A percentile compares a stretch with the other conserved stretches of the same genome.
Evolutionary conservation across 108 stramenopile genomes (phyloP).

Genomic region (Phaeodactylum tricornutum): DNA sequence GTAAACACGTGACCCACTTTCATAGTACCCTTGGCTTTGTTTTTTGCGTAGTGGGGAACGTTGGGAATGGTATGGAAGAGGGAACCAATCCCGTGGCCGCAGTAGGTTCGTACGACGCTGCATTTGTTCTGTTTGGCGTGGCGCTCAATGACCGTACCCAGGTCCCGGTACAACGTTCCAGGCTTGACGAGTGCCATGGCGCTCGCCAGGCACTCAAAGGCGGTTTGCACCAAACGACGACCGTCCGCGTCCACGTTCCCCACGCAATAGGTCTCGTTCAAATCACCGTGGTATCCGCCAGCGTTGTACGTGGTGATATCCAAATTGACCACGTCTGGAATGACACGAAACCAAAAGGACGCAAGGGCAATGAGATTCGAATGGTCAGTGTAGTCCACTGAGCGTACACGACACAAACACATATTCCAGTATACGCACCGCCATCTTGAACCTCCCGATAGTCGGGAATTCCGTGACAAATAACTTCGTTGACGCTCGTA

Average conservation of each 20-base stretch:
- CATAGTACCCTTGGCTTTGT: conserved; percentile 87
- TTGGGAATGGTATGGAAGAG: conserved; percentile 89
- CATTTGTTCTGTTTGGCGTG: conserved; percentile 55
- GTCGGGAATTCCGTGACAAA: conserved; percentile 93
- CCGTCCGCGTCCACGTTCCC: conserved; percentile 87
- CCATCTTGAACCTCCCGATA: conserved; percentile 89
- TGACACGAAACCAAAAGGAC: too few species aligned
- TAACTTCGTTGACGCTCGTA: conserved; percentile 95
- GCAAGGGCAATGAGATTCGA: too few species aligned
- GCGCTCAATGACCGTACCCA: conserved; percentile 86
- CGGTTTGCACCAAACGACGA: conserved; percentile 55
- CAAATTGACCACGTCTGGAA: conserved; percentile 88
- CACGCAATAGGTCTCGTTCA: conserved; percentile 93
- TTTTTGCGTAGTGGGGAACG: conserved; percentile 94
- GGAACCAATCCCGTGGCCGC: conserved; percentile 96
- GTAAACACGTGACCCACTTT: conserved; percentile 97
- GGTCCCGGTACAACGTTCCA: conserved; percentile 79
- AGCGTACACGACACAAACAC: neutral
- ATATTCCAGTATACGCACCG: conserved; percentile 11
- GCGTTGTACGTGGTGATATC: conserved; percentile 90
- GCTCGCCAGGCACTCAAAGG: conserved; percentile 65
- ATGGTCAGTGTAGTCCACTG: neutral
- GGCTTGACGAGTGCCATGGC: conserved; percentile 77
- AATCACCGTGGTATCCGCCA: conserved; percentile 96
- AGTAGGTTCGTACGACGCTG: conserved; percentile 80